phyloP scores from a whole-genome alignment of 2,329 filamentous ascomycete species.

The Diplodia mutila region DNA sequence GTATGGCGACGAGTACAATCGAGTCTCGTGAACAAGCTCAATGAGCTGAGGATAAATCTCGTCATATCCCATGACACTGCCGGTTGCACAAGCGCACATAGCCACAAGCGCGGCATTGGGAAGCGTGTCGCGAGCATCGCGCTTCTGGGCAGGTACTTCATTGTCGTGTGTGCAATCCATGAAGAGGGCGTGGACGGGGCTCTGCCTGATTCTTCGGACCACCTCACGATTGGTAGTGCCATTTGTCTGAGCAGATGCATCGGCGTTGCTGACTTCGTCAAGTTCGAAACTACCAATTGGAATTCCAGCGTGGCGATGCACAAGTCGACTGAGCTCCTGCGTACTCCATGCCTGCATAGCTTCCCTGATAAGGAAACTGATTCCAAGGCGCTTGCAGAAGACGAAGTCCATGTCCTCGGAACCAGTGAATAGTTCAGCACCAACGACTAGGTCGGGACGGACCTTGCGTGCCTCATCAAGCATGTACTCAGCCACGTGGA shows the following conservation, averaged over 20 bases:
- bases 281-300: slow-evolving; percentile 97
- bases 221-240: slow-evolving; percentile 59
- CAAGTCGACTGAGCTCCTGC: slow-evolving; percentile 85
- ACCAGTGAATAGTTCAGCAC: slow-evolving; percentile 93
- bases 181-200: slow-evolving; percentile 88
- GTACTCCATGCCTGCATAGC: slow-evolving; percentile 99
- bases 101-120: slow-evolving; percentile 91
- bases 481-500: slow-evolving; percentile 93
- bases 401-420: slow-evolving; percentile 95
- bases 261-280: slow-evolving; percentile 76
- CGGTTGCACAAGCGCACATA: slow-evolving; percentile 93
- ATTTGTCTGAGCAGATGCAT: slow-evolving; percentile 42
- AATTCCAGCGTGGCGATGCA: slow-evolving; percentile 89
- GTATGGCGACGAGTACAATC: slow-evolving; percentile 78
- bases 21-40: slow-evolving; percentile 88
- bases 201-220: slow-evolving; percentile 81
- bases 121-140: slow-evolving; percentile 90
- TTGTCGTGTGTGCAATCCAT: slow-evolving; percentile 99
- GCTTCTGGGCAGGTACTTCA: slow-evolving; percentile 91
- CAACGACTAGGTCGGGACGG: slow-evolving; percentile 85
- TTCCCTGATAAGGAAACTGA: slow-evolving; percentile 91
- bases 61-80: slow-evolving; percentile 97
- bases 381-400: slow-evolving; percentile 89
- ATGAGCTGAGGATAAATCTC: slow-evolving; percentile 92
- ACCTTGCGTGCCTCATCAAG: slow-evolving; percentile 90